Conservation (phyloP, 768 basidiomycete genomes). For the Kockovaella imperatae region DNA sequence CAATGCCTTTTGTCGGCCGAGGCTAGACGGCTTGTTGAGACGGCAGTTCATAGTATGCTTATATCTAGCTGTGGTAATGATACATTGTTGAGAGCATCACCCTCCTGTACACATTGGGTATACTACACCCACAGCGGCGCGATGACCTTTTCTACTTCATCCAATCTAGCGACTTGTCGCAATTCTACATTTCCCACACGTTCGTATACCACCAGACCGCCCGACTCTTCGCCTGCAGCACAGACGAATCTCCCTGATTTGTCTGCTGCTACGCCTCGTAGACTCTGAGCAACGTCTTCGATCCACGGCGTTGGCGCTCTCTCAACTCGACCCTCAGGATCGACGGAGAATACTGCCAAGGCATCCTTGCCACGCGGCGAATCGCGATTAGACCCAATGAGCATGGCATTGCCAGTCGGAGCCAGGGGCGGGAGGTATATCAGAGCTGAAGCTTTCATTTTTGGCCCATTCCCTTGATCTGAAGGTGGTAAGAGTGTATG, state of each 20-base stretch:
- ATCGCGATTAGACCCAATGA: slow-evolving; percentile 24
- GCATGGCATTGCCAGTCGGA: slow-evolving; percentile 5
- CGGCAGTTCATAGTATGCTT: neutral
- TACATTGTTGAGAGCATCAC: neutral
- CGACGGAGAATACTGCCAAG: slow-evolving; percentile 17
- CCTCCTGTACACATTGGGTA: no score
- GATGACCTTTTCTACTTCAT: slow-evolving; percentile 9
- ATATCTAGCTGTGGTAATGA: neutral
- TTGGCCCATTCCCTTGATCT: slow-evolving; percentile 1
- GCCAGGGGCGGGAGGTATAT: slow-evolving; percentile 11
- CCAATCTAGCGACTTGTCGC: slow-evolving; percentile 17
- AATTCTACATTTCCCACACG: slow-evolving; percentile 11
- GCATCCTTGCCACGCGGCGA: slow-evolving; percentile 20
- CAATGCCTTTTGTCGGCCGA: slow-evolving; percentile 33
- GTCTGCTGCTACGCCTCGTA: slow-evolving; percentile 15
- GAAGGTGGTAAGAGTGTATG: slow-evolving; percentile 15
- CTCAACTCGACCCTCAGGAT: slow-evolving; percentile 9
- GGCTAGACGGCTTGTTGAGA: slow-evolving; percentile 6
- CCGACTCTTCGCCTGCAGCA: slow-evolving; percentile 18
- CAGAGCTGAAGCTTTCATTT: slow-evolving; percentile 19
- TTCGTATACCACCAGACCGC: slow-evolving; percentile 16
- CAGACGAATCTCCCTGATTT: slow-evolving; percentile 10
- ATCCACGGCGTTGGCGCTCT: slow-evolving; percentile 8
- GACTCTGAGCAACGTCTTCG: slow-evolving; percentile 9
- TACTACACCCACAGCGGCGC: slow-evolving; percentile 23